These are phyloP conservation scores for Colletotrichum coccodes DNA, from an alignment of 2,329 filamentous ascomycete genomes.

Conservation along the genomic window DNA sequence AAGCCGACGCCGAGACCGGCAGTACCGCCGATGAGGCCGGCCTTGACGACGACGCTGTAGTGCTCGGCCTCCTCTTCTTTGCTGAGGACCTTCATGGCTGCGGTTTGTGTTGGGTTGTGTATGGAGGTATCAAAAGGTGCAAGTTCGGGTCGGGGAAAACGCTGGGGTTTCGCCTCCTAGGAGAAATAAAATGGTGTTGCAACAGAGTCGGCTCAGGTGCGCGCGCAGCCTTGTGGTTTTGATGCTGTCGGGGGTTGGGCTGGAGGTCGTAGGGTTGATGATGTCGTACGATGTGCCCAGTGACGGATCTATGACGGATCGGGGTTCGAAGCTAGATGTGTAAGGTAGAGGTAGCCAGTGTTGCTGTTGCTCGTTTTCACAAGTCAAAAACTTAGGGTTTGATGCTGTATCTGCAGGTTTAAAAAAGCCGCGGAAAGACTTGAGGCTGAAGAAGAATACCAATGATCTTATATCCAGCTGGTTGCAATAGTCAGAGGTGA, in stretches of 20 bases:
- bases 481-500: not conserved
- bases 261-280: constrained; percentile 11
- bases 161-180: constrained; percentile 12
- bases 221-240: constrained; percentile 16
- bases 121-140: not conserved
- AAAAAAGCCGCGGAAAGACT: not conserved
- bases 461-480: constrained; percentile 22
- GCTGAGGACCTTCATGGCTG: constrained; percentile 91
- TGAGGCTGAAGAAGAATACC: not conserved
- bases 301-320: constrained; percentile 30
- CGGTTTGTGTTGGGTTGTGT: constrained; percentile 21
- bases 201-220: not conserved
- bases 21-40: constrained; percentile 78
- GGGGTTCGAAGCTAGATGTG: not conserved
- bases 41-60: constrained; percentile 83
- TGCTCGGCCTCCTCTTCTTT: constrained; percentile 92
- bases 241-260: constrained; percentile 17
- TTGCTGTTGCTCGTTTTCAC: not conserved
- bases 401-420: not conserved
- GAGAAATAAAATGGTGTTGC: constrained; percentile 9
- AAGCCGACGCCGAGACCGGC: constrained; percentile 75
- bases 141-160: not conserved
- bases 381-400: not conserved
- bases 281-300: constrained; percentile 25
- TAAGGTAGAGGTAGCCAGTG: not conserved